Evolutionary conservation across 2,329 filamentous ascomycete species (phyloP), one percentile per base, ranked within the genome.

Genomic region (Cryphonectria naterciae): DNA sequence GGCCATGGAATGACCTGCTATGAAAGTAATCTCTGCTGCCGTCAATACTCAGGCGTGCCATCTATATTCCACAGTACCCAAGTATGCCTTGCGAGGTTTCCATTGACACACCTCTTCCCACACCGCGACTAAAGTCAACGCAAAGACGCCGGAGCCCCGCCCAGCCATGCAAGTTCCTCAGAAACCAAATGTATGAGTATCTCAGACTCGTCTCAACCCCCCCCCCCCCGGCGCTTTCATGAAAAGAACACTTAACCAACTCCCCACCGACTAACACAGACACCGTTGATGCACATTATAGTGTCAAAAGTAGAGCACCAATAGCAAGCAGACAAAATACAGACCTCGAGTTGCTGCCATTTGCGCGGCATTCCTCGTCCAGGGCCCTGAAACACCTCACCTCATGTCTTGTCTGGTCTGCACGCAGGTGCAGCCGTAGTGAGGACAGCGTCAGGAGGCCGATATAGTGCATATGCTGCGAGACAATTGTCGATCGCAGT

Each of bases 231-330:
- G 32, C n/a, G n/a, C n/a, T 32, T 25, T 2, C 17, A 56, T 4
- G 4, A 56, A 56, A 56, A 4, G 15, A 3, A 28, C 4, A 25
- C 10, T 28, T 28, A 19, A 15, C 54, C 54, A 32, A 58, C 54
- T 49, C 46, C 7, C 54, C 6, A 58, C 54, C 54, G 11, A 58
- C 54, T 28, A 58, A 58, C 28, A 58, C 25, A 17, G 35, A 58
- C 54, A 58, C 54, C 54, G 5, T 58, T 58, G 54, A 58, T 67
- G 54, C 58, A 39, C 19, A 61, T 37, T 13, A 56, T 25, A 56
- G n/a, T 56, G n/a, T 28, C 13, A 28, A 28, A 58, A 22, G 15
- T n/a, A 58, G 54, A 58, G 15, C 25, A 7, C 6, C 15, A 19
- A 58, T 19, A 58, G 25, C 25, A 32, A n/a, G 15, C 28, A 32